These are phyloP conservation scores for Polysphondylium violaceum DNA, from an alignment of 78 protist species.

Conservation along the genomic window DNA sequence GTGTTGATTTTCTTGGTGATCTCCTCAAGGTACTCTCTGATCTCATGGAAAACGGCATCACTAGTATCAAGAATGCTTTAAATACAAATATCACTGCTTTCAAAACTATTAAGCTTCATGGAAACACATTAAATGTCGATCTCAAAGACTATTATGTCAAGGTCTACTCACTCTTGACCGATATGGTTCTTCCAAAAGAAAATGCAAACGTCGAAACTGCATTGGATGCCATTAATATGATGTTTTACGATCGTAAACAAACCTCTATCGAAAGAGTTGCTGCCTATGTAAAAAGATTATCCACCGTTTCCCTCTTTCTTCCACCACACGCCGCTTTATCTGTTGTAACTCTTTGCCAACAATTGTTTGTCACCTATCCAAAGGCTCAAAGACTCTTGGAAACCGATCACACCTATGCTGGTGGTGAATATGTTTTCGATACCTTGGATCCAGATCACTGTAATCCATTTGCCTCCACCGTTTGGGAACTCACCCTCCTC, in stretches of 20 bases:
- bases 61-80: slow-evolving; percentile 25
- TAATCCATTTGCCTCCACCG: slow-evolving; percentile 59
- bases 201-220: neutral
- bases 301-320: slow-evolving; percentile 4
- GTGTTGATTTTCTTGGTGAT: slow-evolving; percentile 66
- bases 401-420: slow-evolving; percentile 23
- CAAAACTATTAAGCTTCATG: slow-evolving; percentile 54
- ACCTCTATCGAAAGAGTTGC: slow-evolving; percentile 71
- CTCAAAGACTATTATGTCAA: slow-evolving; percentile 49
- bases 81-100: slow-evolving; percentile 59
- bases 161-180: slow-evolving; percentile 3
- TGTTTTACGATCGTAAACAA: slow-evolving; percentile 62
- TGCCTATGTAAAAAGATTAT: slow-evolving; percentile 36
- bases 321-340: slow-evolving; percentile 61
- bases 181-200: slow-evolving; percentile 32
- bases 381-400: slow-evolving; percentile 42
- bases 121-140: slow-evolving; percentile 55
- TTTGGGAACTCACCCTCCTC: slow-evolving; percentile 53
- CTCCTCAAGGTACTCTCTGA: slow-evolving; percentile 33
- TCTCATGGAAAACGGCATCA: slow-evolving; percentile 44
- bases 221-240: slow-evolving; percentile 4
- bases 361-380: slow-evolving; percentile 51
- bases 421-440: slow-evolving; percentile 55
- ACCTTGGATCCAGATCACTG: slow-evolving; percentile 71
- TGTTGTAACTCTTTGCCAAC: slow-evolving; percentile 27